Evolutionary conservation across 805 yeast genomes (phyloP).

Genomic region (Pichia gijzeniarum): DNA sequence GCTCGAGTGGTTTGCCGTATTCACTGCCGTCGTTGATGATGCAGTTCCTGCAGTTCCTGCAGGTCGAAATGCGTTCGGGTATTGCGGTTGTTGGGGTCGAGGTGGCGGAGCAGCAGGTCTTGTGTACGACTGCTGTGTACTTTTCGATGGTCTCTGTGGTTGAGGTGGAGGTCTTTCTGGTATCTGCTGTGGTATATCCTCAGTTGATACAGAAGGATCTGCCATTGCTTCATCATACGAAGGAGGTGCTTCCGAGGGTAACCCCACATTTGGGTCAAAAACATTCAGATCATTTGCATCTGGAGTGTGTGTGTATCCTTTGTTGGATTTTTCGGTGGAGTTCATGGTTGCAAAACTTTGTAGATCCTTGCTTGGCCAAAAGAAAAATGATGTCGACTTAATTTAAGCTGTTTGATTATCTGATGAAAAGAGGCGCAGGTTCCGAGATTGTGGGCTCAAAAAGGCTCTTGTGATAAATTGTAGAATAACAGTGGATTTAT

Average conservation of each 20-base stretch:
- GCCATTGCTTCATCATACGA: constrained; percentile 38
- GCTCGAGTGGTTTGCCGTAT: neutral
- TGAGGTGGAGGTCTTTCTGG: constrained; percentile 5
- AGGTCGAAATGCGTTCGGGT: neutral
- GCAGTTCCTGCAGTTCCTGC: neutral
- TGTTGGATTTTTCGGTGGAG: neutral
- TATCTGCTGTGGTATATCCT: constrained; percentile 10
- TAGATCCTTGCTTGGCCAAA: no score
- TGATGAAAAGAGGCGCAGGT: no score
- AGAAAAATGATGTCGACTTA: neutral
- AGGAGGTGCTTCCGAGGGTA: constrained; percentile 34
- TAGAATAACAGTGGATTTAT: no score
- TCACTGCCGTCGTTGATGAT: no score
- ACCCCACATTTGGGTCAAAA: constrained; percentile 12
- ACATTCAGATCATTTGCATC: constrained; percentile 9
- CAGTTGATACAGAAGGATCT: constrained; percentile 10
- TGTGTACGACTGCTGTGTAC: neutral
- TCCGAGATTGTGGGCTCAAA: no score
- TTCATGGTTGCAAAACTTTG: neutral
- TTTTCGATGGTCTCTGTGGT: constrained; percentile 5
- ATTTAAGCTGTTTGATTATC: no score
- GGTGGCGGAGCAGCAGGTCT: constrained; percentile 12
- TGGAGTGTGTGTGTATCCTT: constrained; percentile 3
- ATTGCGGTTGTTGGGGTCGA: no score
- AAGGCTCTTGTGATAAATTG: no score